Evolutionary conservation across 2,329 filamentous ascomycete species (phyloP), one percentile per base, ranked within the genome.

Genomic region (Ascochyta pisi): DNA sequence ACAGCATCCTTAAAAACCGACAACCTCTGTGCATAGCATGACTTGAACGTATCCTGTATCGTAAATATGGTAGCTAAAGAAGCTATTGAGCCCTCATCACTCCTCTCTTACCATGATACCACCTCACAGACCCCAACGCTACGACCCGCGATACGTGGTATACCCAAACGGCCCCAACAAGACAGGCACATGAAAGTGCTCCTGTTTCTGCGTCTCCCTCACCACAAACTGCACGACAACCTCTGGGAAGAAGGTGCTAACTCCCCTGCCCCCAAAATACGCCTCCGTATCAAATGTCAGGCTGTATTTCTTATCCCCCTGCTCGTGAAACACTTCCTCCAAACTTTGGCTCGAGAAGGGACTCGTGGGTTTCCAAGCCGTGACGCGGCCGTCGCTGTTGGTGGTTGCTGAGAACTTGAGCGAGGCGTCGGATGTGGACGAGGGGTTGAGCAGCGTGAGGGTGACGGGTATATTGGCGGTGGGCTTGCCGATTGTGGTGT

Each of bases 161-260:
- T 92, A 95, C 72, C 88, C 89, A 77, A 88, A 93, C 27, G 90
- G 90, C 61, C 88, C 87, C 77, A 94, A 74, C 73, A 95, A 71
- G 70, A 95, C 76, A 40, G 91, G 91, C 3, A 95, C 89, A 78
- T 95, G 91, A 70, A 90, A 94, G 70, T 89, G 86, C 81, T 90
- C 86, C 22, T 73, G 70, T 57, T 71, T 73, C 81, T 61, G 64
- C 46, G 58, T 76, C 55, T 74, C 75, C 61, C 80, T 78, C 2
- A 82, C 79, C 60, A 77, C 64, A 69, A 86, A 86, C 51, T 76
- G 78, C 49, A 86, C 73, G 69, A 83, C 82, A 2, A 86, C 83
- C 69, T 82, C 80, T 1, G 82, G 83, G 62, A 83, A 86, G 63
- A 86, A 86, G 0, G 82, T 81, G 60, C 82, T 81, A 10, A 81